Evolutionary conservation across 2,329 filamentous ascomycete genomes (phyloP).

Genomic region (Fusarium sp.): DNA sequence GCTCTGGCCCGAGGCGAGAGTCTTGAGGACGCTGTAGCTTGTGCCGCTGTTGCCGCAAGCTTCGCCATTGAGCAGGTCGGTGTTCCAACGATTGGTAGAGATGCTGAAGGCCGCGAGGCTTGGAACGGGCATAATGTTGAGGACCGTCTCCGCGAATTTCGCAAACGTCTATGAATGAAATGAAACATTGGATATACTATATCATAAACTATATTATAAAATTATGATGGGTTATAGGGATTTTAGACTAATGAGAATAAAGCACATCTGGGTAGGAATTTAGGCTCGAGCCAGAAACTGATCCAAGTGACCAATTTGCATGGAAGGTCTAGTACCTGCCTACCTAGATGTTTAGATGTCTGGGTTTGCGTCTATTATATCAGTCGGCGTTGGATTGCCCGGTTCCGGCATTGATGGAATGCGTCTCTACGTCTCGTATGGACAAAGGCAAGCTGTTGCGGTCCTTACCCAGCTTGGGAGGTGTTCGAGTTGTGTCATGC

Average conservation of each 20-base stretch:
- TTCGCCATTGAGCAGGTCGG: conserved; percentile 96
- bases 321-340: not conserved
- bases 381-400: not conserved
- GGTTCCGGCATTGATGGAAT: conserved; percentile 12
- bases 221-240: not conserved
- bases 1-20: conserved; percentile 67
- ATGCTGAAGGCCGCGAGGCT: conserved; percentile 59
- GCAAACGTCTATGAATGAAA: conserved; percentile 49
- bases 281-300: not conserved
- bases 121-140: conserved; percentile 69
- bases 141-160: conserved; percentile 62
- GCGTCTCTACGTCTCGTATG: not conserved
- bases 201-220: not conserved
- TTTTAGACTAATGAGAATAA: conserved; percentile 19
- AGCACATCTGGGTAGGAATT: not conserved
- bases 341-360: too few species aligned
- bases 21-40: conserved; percentile 76
- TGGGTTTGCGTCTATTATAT: not conserved
- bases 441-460: not conserved
- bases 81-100: conserved; percentile 68
- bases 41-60: conserved; percentile 85
- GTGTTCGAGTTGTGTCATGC: not conserved
- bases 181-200: not conserved
- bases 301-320: not conserved
- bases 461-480: not conserved